These are phyloP conservation scores for Emmonsiellopsis sp. DNA, from an alignment of 2,329 filamentous ascomycete genomes.

Conservation along the genomic window DNA sequence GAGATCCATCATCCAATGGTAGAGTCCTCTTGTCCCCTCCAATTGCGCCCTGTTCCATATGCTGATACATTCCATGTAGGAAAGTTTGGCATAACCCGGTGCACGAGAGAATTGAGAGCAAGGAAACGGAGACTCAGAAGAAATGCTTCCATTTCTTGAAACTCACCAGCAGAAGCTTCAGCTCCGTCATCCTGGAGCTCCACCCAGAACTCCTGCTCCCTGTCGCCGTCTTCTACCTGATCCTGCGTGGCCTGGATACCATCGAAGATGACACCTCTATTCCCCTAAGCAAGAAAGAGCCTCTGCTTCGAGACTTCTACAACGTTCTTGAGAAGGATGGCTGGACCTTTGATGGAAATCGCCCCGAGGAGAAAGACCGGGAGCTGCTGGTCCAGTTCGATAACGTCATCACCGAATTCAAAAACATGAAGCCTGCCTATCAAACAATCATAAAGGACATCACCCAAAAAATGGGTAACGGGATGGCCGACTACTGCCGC, in stretches of 20 bases:
- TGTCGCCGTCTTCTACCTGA: slow-evolving; percentile 83
- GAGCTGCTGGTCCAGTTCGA: slow-evolving; percentile 90
- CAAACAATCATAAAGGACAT: slow-evolving; percentile 84
- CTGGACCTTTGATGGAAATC: slow-evolving; percentile 82
- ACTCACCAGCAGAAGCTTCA: slow-evolving; percentile 85
- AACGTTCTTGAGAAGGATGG: slow-evolving; percentile 69
- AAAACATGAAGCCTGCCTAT: slow-evolving; percentile 78
- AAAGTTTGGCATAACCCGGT: slow-evolving; percentile 95
- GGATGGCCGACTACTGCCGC: slow-evolving; percentile 91
- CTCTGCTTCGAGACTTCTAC: slow-evolving; percentile 74
- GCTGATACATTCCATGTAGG: slow-evolving; percentile 41
- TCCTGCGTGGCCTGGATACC: slow-evolving; percentile 88
- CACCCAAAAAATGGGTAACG: slow-evolving; percentile 88
- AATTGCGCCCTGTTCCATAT: not conserved
- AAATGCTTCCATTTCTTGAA: slow-evolving; percentile 82
- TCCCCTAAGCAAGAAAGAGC: slow-evolving; percentile 69
- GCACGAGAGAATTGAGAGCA: slow-evolving; percentile 66
- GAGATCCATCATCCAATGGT: slow-evolving; percentile 84
- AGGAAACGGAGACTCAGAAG: slow-evolving; percentile 64
- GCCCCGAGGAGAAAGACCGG: slow-evolving; percentile 86
- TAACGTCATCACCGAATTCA: slow-evolving; percentile 74
- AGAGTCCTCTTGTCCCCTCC: slow-evolving; percentile 20
- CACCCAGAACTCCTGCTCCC: slow-evolving; percentile 89
- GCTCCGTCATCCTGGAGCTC: slow-evolving; percentile 87
- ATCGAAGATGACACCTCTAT: slow-evolving; percentile 98